These are phyloP conservation scores for Plectosphaerella cucumerina DNA, from an alignment of 2,329 filamentous ascomycete genomes.

Conservation along the genomic window DNA sequence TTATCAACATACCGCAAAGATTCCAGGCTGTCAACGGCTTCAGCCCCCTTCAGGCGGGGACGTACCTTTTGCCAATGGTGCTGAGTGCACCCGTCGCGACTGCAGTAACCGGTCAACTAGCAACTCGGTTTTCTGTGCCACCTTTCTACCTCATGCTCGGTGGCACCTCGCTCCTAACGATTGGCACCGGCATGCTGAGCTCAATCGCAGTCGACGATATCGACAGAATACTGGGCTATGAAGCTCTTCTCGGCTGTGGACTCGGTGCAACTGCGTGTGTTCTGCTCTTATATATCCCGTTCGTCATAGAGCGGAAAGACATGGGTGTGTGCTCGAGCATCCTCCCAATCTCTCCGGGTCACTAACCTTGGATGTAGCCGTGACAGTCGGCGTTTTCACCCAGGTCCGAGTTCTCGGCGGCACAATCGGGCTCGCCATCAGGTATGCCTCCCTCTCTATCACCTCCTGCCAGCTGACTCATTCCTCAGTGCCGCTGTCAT, in stretches of 20 bases:
- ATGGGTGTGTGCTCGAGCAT: slow-evolving; percentile 16
- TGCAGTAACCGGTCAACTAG: slow-evolving; percentile 20
- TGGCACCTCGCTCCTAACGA: slow-evolving; percentile 21
- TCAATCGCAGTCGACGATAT: slow-evolving; percentile 15
- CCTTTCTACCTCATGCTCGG: slow-evolving; percentile 24
- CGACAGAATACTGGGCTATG: slow-evolving; percentile 24
- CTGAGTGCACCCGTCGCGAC: slow-evolving; percentile 26
- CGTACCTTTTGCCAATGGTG: slow-evolving; percentile 27
- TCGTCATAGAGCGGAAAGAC: slow-evolving; percentile 24
- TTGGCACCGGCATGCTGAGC: slow-evolving; percentile 27
- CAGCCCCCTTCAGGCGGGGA: slow-evolving; percentile 23
- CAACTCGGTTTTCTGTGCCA: slow-evolving; percentile 19
- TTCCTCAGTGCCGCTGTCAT: not conserved
- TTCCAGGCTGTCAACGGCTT: slow-evolving; percentile 27
- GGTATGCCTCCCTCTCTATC: slow-evolving; percentile 13
- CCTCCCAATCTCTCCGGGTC: not conserved
- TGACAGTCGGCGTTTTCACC: slow-evolving; percentile 29
- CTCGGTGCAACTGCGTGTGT: slow-evolving; percentile 27
- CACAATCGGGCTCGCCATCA: slow-evolving; percentile 29
- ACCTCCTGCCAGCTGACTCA: not conserved
- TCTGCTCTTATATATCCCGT: slow-evolving; percentile 22
- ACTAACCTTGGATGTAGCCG: slow-evolving; percentile 16
- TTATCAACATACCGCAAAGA: slow-evolving; percentile 31
- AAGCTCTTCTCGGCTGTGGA: slow-evolving; percentile 30
- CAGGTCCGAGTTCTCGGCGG: slow-evolving; percentile 33